Evolutionary conservation across 805 yeast genomes (phyloP), one percentile per base, ranked within the genome.

Genomic region (Teunomyces tritomae): DNA sequence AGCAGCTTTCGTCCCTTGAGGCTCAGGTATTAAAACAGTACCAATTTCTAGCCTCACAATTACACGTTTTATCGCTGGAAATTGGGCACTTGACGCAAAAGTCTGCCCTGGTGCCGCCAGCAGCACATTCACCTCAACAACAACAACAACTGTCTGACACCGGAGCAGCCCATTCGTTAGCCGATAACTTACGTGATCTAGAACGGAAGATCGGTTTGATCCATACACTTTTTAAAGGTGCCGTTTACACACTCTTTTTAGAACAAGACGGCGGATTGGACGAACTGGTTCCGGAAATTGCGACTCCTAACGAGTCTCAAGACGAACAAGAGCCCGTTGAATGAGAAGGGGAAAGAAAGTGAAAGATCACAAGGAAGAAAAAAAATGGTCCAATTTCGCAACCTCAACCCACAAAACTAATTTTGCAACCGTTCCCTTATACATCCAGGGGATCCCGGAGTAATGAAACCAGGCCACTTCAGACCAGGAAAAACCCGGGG

Each of bases 191-290:
- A 53, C 71, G 89, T 27, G 77, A 72, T 20, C 72, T 85, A 44
- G 91, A 85, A 55, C 72, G 79, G 51, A 84, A 84, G 53, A 71
- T 82, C 9, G 84, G 85, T 1, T 63, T 84, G 45, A 85, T 85
- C 3, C 82, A 82, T 44, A 84, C 89, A 0, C 62, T 83, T 37
- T 76, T 85, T 63, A 82, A 84, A 53, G 84, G 87, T 4, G 85
- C 89, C 3, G 88, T 85, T 3, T 85, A 85, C 58, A 78, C 84
- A 13, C 67, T 85, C 44, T 78, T 82, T 47, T 59, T 82, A 34
- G 84, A 82, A 54, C 75, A 76, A 52, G 80, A 72, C 26, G 44
- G 41, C 20, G 49, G 36, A 11, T 27, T 39, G 28, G 34, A 26
- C 14, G 44, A 46, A 5, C 7, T 14, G 17, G 34, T 32, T 14